phyloP scores from a whole-genome alignment of 352 stramenopile species.

The Aphanomyces cochlioides region DNA sequence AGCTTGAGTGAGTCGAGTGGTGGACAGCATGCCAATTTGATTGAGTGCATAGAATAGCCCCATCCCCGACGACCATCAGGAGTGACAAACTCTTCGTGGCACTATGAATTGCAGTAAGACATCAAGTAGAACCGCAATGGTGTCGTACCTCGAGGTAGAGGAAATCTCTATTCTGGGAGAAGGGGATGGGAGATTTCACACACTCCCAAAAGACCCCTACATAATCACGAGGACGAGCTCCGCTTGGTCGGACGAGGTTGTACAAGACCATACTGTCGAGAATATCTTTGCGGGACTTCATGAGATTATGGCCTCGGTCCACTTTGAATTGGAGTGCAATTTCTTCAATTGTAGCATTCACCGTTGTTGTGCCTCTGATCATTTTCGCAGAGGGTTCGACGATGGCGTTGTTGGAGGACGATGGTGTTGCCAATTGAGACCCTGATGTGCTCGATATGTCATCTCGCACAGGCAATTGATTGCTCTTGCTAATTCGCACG shows the following conservation, averaged over 20 bases:
- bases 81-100: slow-evolving; percentile 26
- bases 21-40: slow-evolving; percentile 25
- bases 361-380: slow-evolving; percentile 38
- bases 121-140: not conserved
- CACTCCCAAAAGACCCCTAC: slow-evolving; percentile 84
- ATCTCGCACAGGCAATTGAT: slow-evolving; percentile 8
- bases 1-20: slow-evolving; percentile 28
- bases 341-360: slow-evolving; percentile 82
- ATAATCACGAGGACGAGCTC: slow-evolving; percentile 66
- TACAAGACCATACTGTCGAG: slow-evolving; percentile 73
- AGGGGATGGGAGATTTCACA: slow-evolving; percentile 60
- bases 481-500: slow-evolving; percentile 28
- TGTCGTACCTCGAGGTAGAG: slow-evolving; percentile 54
- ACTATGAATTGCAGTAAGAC: slow-evolving; percentile 9
- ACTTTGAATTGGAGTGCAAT: slow-evolving; percentile 85
- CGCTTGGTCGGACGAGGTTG: slow-evolving; percentile 68
- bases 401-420: not conserved
- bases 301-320: slow-evolving; percentile 61
- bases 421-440: not conserved
- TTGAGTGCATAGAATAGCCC: slow-evolving; percentile 29
- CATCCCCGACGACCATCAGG: slow-evolving; percentile 26
- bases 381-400: slow-evolving; percentile 17
- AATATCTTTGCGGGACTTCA: slow-evolving; percentile 77
- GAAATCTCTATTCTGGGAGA: slow-evolving; percentile 79
- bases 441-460: slow-evolving; percentile 20